Base-by-base conservation (phyloP, 2,329 filamentous ascomycete genomes). In the Malbranchea cinnamomea region DNA sequence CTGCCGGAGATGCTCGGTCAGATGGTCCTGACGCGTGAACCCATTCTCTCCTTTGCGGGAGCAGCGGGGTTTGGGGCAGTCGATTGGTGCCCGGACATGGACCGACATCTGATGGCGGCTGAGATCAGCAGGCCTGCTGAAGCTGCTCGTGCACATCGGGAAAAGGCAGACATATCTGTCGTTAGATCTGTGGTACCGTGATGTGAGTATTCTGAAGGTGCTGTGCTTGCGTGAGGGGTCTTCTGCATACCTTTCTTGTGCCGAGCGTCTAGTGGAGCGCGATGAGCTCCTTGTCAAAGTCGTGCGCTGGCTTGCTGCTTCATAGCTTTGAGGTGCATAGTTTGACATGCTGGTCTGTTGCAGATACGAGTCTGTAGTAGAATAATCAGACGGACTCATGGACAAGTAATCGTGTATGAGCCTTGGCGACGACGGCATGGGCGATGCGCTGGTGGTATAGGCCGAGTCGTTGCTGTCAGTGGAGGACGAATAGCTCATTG, bases 11-110 rank as follows among this genome's bases (percentile, higher is more conserved):
- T 74, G 70, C 42, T 73, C 70, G 22, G 56, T 57, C 23, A 71
- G 52, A 42, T 74, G 69, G 41, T 74, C 70, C 30, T 60, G 55
- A 4, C 69, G 56, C 4, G 63, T 63, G 41, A 73, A 74, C 1
- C 67, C 68, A 35, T 57, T 50, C 23, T 38, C 43, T 4, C 54
- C 57, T 40, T 63, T 65, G 10, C 63, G 56, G 23, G 48, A 45
- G 41, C 64, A 67, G 23, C 52, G 47, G 2, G 46, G 42, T 16
- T 53, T 46, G 1, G 54, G 51, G 39, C 65, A 68, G 33, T 64
- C 56, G 28, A 56, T 48, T 36, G 50, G 50, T n/a, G 40, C 28
- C 4, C 56, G 56, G 31, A 52, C 50, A 40, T 67, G 64, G 9
- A 60, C 56, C 27, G 54, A 60, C n/a, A 49, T 46, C 28, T 57